Base-by-base conservation (phyloP, 305 asterid species). In the Fraxinus sp. region DNA sequence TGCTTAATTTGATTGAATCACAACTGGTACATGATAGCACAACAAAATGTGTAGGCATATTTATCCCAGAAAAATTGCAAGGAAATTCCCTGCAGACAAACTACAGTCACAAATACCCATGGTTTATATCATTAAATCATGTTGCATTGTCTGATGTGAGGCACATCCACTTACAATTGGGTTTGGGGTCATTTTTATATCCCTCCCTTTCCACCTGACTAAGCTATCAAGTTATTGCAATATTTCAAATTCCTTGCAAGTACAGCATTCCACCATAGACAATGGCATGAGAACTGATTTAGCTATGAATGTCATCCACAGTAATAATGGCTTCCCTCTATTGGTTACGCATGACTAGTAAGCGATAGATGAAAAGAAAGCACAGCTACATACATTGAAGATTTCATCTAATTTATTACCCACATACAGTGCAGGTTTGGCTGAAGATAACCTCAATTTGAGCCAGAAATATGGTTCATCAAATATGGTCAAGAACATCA, bases 11-110 rank as follows among this genome's bases (percentile, higher is more conserved):
- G 70, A 59, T 59, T 59, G 70, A 59, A 59, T 59, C 30, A 7
- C 30, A 59, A 59, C 70, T 59, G 1, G 13, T 59, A 22, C 74
- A 66, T 26, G 35, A 24, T 66, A 24, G 35, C 36, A 66, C 18
- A 11, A 24, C 35, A 66, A 10, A 26, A 66, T 66, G 74, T 24
- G 30, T 22, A 26, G 35, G 74, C 74, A 66, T n/a, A 66, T 26
- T 66, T 26, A 26, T 10, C n/a, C 36, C 74, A 26, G 14, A 26
- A 11, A 64, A 66, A 26, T 66, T 26, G n/a, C 36, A 66, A 66
- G 36, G 74, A 66, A 66, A 9, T 66, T 66, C 74, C 36, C 18
- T 66, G 73, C 35, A 70, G 75, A 70, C 75, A 70, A 70, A 30
- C 37, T 13, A 70, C 6, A 70, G 35, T 22, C 73, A 64, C 26